A percentile compares a stretch with the other conserved stretches of the same genome.
Evolutionary conservation across 495 filamentous ascomycete species (phyloP).

Genomic region (Alectoria sarmentosa): DNA sequence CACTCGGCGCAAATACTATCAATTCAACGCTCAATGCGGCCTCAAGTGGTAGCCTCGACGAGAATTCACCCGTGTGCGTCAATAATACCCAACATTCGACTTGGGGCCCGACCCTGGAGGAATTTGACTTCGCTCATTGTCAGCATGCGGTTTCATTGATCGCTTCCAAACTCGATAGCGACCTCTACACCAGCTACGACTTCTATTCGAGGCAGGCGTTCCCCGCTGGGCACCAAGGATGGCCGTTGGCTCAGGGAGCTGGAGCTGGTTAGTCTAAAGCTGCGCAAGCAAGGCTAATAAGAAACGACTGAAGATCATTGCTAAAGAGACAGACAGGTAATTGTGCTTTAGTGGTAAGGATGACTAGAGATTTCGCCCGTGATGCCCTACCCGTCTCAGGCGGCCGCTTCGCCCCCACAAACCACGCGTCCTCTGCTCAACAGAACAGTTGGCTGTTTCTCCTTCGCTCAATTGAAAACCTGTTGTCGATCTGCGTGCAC

Average conservation of each 20-base stretch:
- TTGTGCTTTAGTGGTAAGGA: constrained; percentile 7
- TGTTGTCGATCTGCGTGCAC: neutral
- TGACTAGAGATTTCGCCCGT: constrained; percentile 2
- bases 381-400: neutral
- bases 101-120: neutral
- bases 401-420: neutral
- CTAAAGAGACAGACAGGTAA: neutral
- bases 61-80: neutral
- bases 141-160: neutral
- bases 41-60: neutral
- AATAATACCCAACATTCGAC: neutral
- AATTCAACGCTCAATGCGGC: neutral
- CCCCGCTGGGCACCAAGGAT: neutral
- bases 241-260: constrained; percentile 9
- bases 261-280: constrained; percentile 4
- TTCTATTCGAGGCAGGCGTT: neutral
- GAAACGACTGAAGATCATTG: too few relatives aligned
- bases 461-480: neutral
- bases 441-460: constrained; percentile 3
- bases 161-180: neutral
- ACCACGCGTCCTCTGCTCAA: neutral
- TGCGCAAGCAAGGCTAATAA: neutral
- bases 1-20: neutral
- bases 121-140: neutral
- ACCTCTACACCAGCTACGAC: neutral